Percentiles rank a stretch among this genome's conserved stretches.
Conservation (phyloP, 495 filamentous ascomycete species). For the Podospora bellae-mahoneyi region DNA sequence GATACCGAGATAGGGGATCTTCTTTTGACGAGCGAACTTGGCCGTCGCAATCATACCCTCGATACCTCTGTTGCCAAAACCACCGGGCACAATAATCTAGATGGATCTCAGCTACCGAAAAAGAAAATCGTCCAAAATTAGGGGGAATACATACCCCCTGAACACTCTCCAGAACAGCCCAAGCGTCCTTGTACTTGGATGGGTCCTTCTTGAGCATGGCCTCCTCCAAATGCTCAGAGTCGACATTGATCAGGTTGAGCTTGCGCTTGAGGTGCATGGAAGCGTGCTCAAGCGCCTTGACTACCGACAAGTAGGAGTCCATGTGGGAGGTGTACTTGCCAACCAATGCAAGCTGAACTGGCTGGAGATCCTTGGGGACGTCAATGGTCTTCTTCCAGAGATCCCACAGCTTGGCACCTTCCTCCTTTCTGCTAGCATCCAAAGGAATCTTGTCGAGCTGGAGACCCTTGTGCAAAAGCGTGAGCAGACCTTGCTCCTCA, state of each 20-base stretch:
- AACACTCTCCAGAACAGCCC: constrained; percentile 60
- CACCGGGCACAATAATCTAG: constrained; percentile 62
- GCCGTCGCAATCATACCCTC: constrained; percentile 85
- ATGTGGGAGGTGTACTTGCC: constrained; percentile 85
- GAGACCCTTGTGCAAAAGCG: constrained; percentile 58
- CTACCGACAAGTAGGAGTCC: constrained; percentile 74
- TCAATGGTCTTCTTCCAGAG: constrained; percentile 69
- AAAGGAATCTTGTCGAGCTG: constrained; percentile 51
- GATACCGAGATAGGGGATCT: constrained; percentile 81
- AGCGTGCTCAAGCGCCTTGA: constrained; percentile 84
- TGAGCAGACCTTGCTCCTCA: constrained; percentile 69
- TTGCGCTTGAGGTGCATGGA: constrained; percentile 82
- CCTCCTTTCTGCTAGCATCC: constrained; percentile 46
- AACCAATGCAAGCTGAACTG: constrained; percentile 79
- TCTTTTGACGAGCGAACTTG: constrained; percentile 77
- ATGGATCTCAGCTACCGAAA: neutral
- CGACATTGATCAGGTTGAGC: constrained; percentile 77
- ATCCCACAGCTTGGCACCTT: constrained; percentile 65
- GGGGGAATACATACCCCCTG: constrained; percentile 13
- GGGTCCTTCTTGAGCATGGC: constrained; percentile 54
- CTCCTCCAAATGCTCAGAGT: constrained; percentile 77
- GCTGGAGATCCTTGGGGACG: constrained; percentile 45
- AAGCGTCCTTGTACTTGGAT: constrained; percentile 80
- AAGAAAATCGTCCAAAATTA: neutral
- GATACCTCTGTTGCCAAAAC: constrained; percentile 78